A percentile compares a stretch with the other conserved stretches of the same genome.
Evolutionary conservation across 345 rosid genomes (phyloP).

Genomic region (Rhodomyrtus tomentosa): DNA sequence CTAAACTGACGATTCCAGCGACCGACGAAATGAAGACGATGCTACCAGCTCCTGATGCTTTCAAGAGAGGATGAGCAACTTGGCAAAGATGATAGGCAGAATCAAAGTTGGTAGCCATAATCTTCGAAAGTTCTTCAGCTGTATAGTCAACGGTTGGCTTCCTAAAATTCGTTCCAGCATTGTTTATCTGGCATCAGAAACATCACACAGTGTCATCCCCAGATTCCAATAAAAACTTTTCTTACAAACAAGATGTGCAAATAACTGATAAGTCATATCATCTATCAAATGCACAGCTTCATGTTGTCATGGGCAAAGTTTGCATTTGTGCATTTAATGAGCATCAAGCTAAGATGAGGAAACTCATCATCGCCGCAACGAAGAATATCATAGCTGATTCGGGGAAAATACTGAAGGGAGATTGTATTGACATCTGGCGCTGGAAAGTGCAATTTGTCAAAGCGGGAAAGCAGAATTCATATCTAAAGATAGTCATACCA

Average conservation of each 20-base stretch:
- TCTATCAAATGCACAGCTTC: not conserved
- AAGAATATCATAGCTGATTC: not conserved
- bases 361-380: not conserved
- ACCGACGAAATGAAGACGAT: slow-evolving; percentile 87
- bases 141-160: slow-evolving; percentile 68
- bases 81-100: slow-evolving; percentile 73
- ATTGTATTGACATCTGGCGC: not conserved
- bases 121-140: slow-evolving; percentile 42
- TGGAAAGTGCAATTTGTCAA: not conserved
- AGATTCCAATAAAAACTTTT: not conserved
- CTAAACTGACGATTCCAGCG: slow-evolving; percentile 30
- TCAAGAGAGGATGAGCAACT: slow-evolving; percentile 74
- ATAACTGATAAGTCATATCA: not conserved
- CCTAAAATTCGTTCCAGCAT: slow-evolving; percentile 78
- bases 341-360: not conserved
- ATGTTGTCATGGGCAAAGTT: not conserved
- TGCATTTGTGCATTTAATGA: not conserved
- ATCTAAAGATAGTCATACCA: not conserved
- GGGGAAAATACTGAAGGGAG: not conserved
- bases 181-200: slow-evolving; percentile 49
- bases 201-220: not conserved
- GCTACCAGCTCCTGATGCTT: slow-evolving; percentile 72
- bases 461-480: not conserved
- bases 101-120: slow-evolving; percentile 67
- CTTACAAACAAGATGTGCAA: not conserved